Percentiles rank a stretch among this genome's conserved stretches.
These are phyloP conservation scores for Sonneratia caseolaris DNA, from an alignment of 345 rosid species.

Conservation along the genomic window DNA sequence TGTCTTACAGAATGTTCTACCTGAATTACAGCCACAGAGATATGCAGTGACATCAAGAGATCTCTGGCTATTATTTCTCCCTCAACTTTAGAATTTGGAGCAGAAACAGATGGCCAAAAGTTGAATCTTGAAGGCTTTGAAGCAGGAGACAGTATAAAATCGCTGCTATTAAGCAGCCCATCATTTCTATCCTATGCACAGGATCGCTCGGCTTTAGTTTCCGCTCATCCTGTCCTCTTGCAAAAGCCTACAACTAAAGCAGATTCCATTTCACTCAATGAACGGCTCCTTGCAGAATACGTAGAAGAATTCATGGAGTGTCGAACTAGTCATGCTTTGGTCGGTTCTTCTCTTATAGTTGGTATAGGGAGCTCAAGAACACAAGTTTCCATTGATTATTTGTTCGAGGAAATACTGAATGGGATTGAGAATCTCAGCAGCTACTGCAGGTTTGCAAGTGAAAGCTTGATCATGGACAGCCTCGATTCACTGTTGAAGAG, in stretches of 20 bases:
- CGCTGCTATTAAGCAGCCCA: conserved; percentile 36
- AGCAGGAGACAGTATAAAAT: conserved; percentile 19
- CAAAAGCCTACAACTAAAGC: not conserved
- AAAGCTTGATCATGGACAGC: conserved; percentile 23
- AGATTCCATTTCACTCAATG: conserved; percentile 12
- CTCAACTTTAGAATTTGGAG: not conserved
- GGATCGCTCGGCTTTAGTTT: conserved; percentile 34
- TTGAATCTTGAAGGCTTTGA: conserved; percentile 10
- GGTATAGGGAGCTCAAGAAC: conserved; percentile 18
- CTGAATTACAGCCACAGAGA: not conserved
- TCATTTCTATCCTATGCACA: conserved; percentile 43
- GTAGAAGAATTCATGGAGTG: conserved; percentile 51
- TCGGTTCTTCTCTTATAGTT: conserved; percentile 14
- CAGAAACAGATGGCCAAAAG: not conserved
- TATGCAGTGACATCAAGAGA: not conserved
- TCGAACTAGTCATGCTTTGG: conserved; percentile 34
- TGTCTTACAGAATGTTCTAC: not conserved
- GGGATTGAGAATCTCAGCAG: conserved; percentile 36
- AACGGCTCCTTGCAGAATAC: conserved; percentile 44
- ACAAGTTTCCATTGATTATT: conserved; percentile 29
- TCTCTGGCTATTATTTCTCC: not conserved
- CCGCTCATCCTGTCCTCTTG: conserved; percentile 10
- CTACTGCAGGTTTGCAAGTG: conserved; percentile 22
- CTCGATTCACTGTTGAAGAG: conserved; percentile 36
- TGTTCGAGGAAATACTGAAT: conserved; percentile 46